Base-by-base conservation (phyloP, 306 rosid genomes). In the Quillaja saponaria region DNA sequence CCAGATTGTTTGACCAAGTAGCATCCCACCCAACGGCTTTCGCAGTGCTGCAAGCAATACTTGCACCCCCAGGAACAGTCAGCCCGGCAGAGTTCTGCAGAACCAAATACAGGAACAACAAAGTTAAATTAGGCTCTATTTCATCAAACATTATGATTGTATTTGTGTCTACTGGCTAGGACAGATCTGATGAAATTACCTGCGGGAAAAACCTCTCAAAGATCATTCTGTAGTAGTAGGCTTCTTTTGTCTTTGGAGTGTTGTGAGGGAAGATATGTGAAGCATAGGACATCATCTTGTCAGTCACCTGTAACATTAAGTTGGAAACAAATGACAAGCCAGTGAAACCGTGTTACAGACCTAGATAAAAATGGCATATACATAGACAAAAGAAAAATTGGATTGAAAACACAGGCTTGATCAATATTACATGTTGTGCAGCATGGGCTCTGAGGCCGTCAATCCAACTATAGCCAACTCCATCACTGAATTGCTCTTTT, bases 381-480 rank as follows among this genome's bases (percentile, higher is more conserved):
- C 10, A 5, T 11, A n/a, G 41, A 16, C 13, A 10, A 16, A 39
- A 39, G 19, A n/a, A 21, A 42, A 45, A 69, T 8, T 14, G 34
- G 6, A 17, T 18, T 0, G 7, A 41, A 33, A 7, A 18, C 37
- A 41, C 16, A 49, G 6, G 15, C 20, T 16, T 42, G 16, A 54
- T 19, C 38, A 12, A 40, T 38, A 37, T 62, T 83, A 94, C 99
- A 80, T 94, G 96, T 72, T 64, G 78, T 61, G 82, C 90, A 70
- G 97, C 91, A 76, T 94, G 97, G 0, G 75, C 83, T 76, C 89
- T 94, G 47, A 94, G 90, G 70, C 96, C 99, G 73, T 94, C 97
- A 53, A 94, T 94, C 99, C 99, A 94, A 34, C 97, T 83, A 55
- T 94, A 94, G 40, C 99, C 99, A 25, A 94, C 99, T 8, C 99